phyloP scores from a whole-genome alignment of 139 green algal genomes.

The Ettlia oleoabundans region DNA sequence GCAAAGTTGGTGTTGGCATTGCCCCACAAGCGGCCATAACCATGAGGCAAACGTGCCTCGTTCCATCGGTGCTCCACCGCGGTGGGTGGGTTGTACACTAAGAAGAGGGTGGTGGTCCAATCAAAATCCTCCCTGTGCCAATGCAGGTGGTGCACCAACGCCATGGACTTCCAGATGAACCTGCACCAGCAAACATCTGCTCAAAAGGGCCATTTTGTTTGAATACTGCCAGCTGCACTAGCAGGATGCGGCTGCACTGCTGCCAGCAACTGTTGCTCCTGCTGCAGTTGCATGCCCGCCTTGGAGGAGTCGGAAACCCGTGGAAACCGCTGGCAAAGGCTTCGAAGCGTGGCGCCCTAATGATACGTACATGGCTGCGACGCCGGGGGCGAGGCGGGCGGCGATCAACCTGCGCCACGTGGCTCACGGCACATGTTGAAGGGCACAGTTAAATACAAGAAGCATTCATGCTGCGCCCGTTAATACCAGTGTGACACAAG shows the following conservation, averaged over 20 bases:
- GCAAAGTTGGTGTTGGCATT: not conserved
- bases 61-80: conserved; percentile 5
- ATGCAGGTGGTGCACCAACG: not conserved
- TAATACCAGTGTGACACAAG: not conserved
- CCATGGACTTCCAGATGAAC: conserved; percentile 7
- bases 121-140: conserved; percentile 18
- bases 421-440: no score
- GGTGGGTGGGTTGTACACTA: not conserved
- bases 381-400: conserved; percentile 21
- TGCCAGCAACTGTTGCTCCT: no score
- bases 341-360: not conserved
- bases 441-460: not conserved
- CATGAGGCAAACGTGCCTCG: not conserved
- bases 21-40: not conserved
- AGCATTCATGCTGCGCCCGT: not conserved
- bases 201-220: not conserved
- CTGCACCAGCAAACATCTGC: not conserved
- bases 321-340: conserved; percentile 15
- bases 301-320: conserved; percentile 22
- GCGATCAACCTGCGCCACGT: conserved; percentile 22
- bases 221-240: not conserved
- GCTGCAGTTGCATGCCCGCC: not conserved
- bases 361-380: not conserved
- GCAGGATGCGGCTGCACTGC: not conserved
- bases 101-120: not conserved